Evolutionary conservation across 345 rosid species (phyloP), one percentile per base, ranked within the genome.

Genomic region (Lumnitzera racemosa): DNA sequence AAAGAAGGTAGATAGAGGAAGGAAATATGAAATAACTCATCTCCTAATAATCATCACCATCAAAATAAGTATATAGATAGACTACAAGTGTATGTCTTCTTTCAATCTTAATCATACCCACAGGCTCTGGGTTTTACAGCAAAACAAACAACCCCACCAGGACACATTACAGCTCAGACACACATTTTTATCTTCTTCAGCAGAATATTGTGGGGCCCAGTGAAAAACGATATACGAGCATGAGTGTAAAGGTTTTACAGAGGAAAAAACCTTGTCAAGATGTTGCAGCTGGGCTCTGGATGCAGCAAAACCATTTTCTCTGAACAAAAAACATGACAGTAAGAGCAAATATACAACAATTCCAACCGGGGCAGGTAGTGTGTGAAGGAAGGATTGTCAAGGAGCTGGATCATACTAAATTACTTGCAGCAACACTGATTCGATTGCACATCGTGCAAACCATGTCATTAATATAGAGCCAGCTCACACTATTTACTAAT

Each of bases 291-390:
- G 94, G 89, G 66, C 80, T 70, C 55, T 75, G 81, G 52, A 89
- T 56, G 80, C 98, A 92, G 86, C 96, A 92, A 63, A 92, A 79
- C 98, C 98, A 89, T 71, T 87, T 92, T 72, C 76, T 89, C 98
- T 91, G 90, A 46, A 63, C 49, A 66, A 53, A 55, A 49, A 71
- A 43, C 41, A 65, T 55, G 46, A 36, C n/a, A 10, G 56, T 55
- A 68, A 54, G 59, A 50, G 17, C 11, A 36, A 46, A 29, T 13
- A 36, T 16, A 10, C 16, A 49, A 5, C 11, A 49, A 14, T 14
- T 49, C 20, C 20, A 13, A 20, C 20, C 1, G 20, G 20, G 20
- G 20, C 20, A 20, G 20, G 1, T 20, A 7, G 15, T 49, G 31
- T 1, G 31, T 49, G 52, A 9, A 9, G 43, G 43, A 36, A 36